These are phyloP conservation scores for Ulota crispa DNA, from an alignment of 225 moss, liverwort and hornwort species.

Conservation along the genomic window DNA sequence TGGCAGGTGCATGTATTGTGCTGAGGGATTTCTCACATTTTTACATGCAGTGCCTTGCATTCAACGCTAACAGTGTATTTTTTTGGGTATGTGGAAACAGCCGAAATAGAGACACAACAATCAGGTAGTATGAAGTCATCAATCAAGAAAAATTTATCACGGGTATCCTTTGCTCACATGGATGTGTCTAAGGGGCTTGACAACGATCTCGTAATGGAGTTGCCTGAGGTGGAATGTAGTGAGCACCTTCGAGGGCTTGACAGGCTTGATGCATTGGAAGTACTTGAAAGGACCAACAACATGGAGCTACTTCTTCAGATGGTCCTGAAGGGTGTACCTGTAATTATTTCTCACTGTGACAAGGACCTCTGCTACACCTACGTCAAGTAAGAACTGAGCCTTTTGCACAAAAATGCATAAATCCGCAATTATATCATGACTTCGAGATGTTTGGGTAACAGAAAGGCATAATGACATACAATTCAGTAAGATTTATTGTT, in stretches of 20 bases:
- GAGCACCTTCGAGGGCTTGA: slow-evolving; percentile 47
- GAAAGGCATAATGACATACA: background rate
- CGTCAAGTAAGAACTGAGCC: slow-evolving; percentile 51
- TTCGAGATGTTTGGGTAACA: background rate
- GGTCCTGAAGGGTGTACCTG: slow-evolving; percentile 56
- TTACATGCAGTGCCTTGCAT: background rate
- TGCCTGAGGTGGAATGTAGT: slow-evolving; percentile 30
- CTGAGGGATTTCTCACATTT: background rate
- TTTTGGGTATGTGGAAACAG: slow-evolving; percentile 9
- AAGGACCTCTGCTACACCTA: slow-evolving; percentile 56
- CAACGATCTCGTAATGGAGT: slow-evolving; percentile 31
- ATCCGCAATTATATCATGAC: background rate
- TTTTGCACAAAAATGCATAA: background rate
- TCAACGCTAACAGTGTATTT: slow-evolving; percentile 1
- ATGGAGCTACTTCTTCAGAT: slow-evolving; percentile 56
- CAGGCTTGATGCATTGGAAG: slow-evolving; percentile 45
- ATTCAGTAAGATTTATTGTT: background rate
- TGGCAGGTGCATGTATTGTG: background rate
- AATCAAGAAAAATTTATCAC: slow-evolving; percentile 24
- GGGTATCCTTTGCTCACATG: slow-evolving; percentile 36
- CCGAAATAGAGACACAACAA: slow-evolving; percentile 18
- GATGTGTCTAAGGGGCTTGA: slow-evolving; percentile 35
- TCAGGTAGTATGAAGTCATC: slow-evolving; percentile 21
- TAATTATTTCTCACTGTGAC: slow-evolving; percentile 62
- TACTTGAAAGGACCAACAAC: slow-evolving; percentile 53